These are phyloP conservation scores for Didymella keratinophila DNA, from an alignment of 2,329 filamentous ascomycete genomes.

Conservation along the genomic window DNA sequence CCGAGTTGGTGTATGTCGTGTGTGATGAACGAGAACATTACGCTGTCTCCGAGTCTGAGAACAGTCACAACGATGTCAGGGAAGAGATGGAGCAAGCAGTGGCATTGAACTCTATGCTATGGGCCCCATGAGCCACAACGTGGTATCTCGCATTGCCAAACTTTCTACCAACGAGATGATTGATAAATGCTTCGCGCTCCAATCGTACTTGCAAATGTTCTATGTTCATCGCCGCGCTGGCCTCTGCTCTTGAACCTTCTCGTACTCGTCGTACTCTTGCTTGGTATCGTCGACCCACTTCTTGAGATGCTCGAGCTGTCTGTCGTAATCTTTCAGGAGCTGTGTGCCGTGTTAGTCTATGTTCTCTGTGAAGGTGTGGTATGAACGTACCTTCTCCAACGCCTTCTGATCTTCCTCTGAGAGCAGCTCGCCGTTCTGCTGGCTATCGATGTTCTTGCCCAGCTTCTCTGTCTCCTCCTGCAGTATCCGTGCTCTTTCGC, in stretches of 20 bases:
- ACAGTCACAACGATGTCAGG: background rate
- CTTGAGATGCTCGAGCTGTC: slow-evolving; percentile 77
- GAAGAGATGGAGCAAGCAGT: slow-evolving; percentile 6
- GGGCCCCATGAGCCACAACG: slow-evolving; percentile 2
- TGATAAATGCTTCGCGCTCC: slow-evolving; percentile 17
- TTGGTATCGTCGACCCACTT: slow-evolving; percentile 68
- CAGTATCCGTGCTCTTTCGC: slow-evolving; percentile 75
- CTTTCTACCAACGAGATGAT: slow-evolving; percentile 26
- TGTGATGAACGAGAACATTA: background rate
- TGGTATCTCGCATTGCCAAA: slow-evolving; percentile 30
- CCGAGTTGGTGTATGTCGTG: background rate
- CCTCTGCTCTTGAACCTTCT: slow-evolving; percentile 46
- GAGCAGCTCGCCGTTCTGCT: slow-evolving; percentile 60
- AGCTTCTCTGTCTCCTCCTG: slow-evolving; percentile 77
- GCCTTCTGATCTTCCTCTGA: slow-evolving; percentile 75
- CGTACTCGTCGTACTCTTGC: slow-evolving; percentile 66
- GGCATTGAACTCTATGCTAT: slow-evolving; percentile 15
- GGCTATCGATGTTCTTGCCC: slow-evolving; percentile 57
- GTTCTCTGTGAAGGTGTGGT: background rate
- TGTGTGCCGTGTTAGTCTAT: slow-evolving; percentile 43
- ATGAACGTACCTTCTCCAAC: slow-evolving; percentile 72
- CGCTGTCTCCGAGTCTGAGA: background rate
- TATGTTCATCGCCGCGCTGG: slow-evolving; percentile 35
- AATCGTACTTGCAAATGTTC: slow-evolving; percentile 25
- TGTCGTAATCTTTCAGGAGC: slow-evolving; percentile 83